These are phyloP conservation scores for Globisporangium cystogenes DNA, from an alignment of 352 stramenopile genomes.

Conservation along the genomic window DNA sequence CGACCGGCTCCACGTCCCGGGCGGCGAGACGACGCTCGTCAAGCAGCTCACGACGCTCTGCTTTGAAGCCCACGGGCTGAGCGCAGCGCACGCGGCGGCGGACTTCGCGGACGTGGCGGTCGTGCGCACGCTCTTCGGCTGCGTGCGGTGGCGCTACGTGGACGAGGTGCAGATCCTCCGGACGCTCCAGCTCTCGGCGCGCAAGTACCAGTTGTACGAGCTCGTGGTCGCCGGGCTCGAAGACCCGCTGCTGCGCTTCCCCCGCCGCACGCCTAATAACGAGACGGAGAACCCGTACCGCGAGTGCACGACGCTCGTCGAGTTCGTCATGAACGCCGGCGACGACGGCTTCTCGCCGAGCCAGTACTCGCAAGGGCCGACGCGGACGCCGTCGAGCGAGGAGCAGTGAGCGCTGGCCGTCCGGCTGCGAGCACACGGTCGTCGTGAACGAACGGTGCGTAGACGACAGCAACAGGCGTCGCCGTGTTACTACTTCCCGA, in stretches of 20 bases:
- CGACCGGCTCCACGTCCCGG: constrained; percentile 49
- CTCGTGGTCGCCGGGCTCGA: constrained; percentile 29
- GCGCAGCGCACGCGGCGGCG: background rate
- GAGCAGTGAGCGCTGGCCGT: background rate
- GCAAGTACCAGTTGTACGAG: constrained; percentile 53
- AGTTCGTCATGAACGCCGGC: constrained; percentile 60
- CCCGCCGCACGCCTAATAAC: constrained; percentile 14
- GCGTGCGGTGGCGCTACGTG: constrained; percentile 62
- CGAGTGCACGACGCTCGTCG: constrained; percentile 26
- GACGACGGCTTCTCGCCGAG: constrained; percentile 20
- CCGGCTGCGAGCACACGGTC: too few relatives aligned
- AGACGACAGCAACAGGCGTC: background rate
- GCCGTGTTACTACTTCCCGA: too few relatives aligned
- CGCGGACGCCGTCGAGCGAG: background rate
- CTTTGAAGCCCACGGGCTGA: constrained; percentile 7
- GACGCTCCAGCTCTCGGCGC: constrained; percentile 32
- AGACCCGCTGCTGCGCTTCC: constrained; percentile 6
- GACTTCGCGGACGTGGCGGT: constrained; percentile 22
- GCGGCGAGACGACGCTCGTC: constrained; percentile 47
- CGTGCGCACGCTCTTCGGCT: constrained; percentile 45
- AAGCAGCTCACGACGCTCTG: constrained; percentile 36
- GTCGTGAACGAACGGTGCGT: background rate
- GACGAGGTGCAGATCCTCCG: constrained; percentile 50
- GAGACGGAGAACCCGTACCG: constrained; percentile 19
- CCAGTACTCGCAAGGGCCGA: constrained; percentile 1